phyloP scores from a whole-genome alignment of 768 basidiomycete genomes.

The Serpula lacrymans region DNA sequence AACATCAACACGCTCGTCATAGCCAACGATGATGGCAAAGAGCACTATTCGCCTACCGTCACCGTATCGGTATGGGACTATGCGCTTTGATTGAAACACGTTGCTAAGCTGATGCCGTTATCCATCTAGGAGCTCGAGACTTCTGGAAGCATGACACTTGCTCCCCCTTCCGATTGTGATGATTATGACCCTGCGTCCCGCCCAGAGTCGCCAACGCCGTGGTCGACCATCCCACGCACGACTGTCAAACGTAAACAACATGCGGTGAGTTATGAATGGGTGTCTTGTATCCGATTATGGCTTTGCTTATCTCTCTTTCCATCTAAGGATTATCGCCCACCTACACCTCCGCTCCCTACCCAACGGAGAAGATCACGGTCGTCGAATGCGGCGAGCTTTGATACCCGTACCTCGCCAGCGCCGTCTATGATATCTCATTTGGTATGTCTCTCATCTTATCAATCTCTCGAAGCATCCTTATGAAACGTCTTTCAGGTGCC shows the following conservation, averaged over 20 bases:
- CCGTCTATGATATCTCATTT: slow-evolving; percentile 20
- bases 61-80: no score
- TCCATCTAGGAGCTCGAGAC: slow-evolving; percentile 30
- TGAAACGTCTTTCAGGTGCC: slow-evolving; percentile 17
- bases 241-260: slow-evolving; percentile 22
- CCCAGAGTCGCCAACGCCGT: slow-evolving; percentile 33
- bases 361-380: slow-evolving; percentile 32
- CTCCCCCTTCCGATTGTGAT: slow-evolving; percentile 32
- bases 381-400: slow-evolving; percentile 31
- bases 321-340: slow-evolving; percentile 52
- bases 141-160: slow-evolving; percentile 26
- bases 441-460: slow-evolving; percentile 13
- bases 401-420: slow-evolving; percentile 29
- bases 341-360: slow-evolving; percentile 49
- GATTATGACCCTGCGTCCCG: slow-evolving; percentile 33
- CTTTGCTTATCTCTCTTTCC: slow-evolving; percentile 7
- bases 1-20: no score
- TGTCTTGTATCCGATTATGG: not conserved
- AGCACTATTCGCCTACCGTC: no score
- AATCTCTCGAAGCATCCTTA: not conserved
- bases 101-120: no score
- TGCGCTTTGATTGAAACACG: no score
- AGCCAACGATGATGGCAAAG: no score
- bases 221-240: slow-evolving; percentile 17
- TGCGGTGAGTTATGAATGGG: slow-evolving; percentile 16